These are phyloP conservation scores for Scedosporium aurantiacum DNA, from an alignment of 2,329 filamentous ascomycete species.

Conservation along the genomic window DNA sequence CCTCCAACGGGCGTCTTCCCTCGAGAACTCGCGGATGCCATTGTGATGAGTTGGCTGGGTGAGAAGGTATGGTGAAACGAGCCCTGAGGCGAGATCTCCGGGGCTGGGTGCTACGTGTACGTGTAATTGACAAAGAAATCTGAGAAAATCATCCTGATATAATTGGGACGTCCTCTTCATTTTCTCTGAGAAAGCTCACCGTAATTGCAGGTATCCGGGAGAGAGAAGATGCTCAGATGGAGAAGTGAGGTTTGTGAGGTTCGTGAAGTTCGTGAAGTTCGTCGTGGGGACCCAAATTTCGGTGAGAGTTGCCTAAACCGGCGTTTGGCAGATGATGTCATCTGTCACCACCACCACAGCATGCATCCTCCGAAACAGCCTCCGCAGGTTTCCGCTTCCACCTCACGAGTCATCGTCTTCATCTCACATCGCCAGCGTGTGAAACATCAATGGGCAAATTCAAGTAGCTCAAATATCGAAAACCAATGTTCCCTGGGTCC, in stretches of 20 bases:
- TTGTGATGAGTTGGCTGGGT: not conserved
- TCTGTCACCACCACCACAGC: not conserved
- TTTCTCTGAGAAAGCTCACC: not conserved
- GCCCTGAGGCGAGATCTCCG: not conserved
- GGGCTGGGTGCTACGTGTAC: not conserved
- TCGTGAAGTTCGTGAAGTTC: not conserved
- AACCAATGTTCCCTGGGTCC: too few relatives aligned
- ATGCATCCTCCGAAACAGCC: too few relatives aligned
- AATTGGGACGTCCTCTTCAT: not conserved
- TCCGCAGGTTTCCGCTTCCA: not conserved
- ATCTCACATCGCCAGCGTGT: not conserved
- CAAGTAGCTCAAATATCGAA: not conserved
- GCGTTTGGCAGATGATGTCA: not conserved
- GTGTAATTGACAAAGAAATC: not conserved
- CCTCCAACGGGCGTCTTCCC: not conserved
- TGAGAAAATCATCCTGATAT: not conserved
- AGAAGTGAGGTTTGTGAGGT: not conserved
- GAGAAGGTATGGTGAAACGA: not conserved
- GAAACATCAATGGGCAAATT: not conserved
- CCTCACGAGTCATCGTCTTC: conserved; percentile 7
- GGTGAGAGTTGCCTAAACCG: not conserved
- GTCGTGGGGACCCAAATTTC: not conserved
- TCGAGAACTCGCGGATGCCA: not conserved
- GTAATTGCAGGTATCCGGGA: not conserved
- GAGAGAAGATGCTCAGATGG: not conserved